Evolutionary conservation across 768 basidiomycete species (phyloP).

Genomic region (Melanogaster broomeanus): DNA sequence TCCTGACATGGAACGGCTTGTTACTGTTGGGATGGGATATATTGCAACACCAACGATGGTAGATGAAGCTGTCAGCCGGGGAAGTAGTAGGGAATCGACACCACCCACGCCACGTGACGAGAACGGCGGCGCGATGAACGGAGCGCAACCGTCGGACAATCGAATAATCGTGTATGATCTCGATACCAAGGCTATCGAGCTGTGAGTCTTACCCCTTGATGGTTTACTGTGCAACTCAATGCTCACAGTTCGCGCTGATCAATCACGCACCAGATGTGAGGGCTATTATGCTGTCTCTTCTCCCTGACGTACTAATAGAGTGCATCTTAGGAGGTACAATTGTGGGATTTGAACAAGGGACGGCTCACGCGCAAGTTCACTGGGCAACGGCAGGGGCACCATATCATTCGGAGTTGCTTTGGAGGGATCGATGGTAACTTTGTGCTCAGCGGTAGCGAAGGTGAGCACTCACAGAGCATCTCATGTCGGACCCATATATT

Average conservation of each 20-base stretch:
- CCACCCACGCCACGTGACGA: constrained; percentile 33
- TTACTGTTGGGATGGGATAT: constrained; percentile 78
- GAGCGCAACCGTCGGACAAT: constrained; percentile 45
- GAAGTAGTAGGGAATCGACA: constrained; percentile 36
- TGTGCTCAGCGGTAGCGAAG: constrained; percentile 94
- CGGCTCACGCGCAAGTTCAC: constrained; percentile 77
- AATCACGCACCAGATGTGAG: constrained; percentile 87
- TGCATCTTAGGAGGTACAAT: constrained; percentile 73
- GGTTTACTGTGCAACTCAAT: constrained; percentile 11
- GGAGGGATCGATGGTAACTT: constrained; percentile 89
- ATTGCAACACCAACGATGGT: constrained; percentile 22
- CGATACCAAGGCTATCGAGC: constrained; percentile 61
- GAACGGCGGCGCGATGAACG: constrained; percentile 35
- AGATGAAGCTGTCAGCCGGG: constrained; percentile 21
- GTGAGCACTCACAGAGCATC: constrained; percentile 42
- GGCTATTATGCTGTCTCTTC: constrained; percentile 4
- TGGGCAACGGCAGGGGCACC: constrained; percentile 81
- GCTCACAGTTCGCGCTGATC: constrained; percentile 80
- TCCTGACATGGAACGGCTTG: constrained; percentile 79
- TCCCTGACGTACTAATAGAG: constrained; percentile 5
- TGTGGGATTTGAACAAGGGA: constrained; percentile 78
- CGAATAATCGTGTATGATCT: constrained; percentile 80
- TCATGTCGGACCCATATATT: constrained; percentile 6
- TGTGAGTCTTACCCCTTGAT: constrained; percentile 48
- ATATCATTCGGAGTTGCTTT: constrained; percentile 92